phyloP scores from a whole-genome alignment of 2,329 filamentous ascomycete species.

The Claviceps pusilla region DNA sequence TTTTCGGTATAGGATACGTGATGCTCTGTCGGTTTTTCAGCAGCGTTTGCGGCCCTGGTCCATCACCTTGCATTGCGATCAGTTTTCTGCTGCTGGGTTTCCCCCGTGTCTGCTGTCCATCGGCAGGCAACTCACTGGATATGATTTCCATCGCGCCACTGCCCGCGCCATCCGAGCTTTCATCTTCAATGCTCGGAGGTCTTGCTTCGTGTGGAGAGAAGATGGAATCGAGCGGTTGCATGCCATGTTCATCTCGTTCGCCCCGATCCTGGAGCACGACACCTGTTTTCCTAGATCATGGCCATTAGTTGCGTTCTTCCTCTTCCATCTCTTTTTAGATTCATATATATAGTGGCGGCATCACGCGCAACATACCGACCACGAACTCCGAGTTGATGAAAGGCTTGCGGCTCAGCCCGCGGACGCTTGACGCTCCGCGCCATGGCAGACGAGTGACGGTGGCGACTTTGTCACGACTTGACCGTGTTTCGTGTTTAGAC shows the following conservation, averaged over 20 bases:
- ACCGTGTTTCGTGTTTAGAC: not conserved
- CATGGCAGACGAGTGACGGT: conserved; percentile 12
- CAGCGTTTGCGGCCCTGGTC: conserved; percentile 37
- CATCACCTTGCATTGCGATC: conserved; percentile 25
- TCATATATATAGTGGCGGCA: not conserved
- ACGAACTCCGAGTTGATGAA: conserved; percentile 20
- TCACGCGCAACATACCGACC: conserved; percentile 21
- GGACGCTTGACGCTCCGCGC: conserved; percentile 17
- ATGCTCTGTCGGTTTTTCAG: conserved; percentile 35
- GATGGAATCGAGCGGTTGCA: conserved; percentile 74
- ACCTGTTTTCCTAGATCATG: conserved; percentile 62
- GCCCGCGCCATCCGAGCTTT: conserved; percentile 14
- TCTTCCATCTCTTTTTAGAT: not conserved
- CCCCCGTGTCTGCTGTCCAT: not conserved
- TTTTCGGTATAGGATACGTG: conserved; percentile 32
- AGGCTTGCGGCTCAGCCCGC: conserved; percentile 15
- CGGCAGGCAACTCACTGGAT: conserved; percentile 23
- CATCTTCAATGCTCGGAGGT: conserved; percentile 13
- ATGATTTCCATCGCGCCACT: conserved; percentile 40
- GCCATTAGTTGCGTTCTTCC: not conserved
- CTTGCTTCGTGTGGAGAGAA: conserved; percentile 71
- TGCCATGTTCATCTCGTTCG: conserved; percentile 75
- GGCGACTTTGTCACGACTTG: not conserved
- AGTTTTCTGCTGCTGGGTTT: not conserved
- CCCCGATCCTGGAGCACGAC: conserved; percentile 65